Evolutionary conservation across 2,329 filamentous ascomycete species (phyloP).

Genomic region (Fonsecaea pedrosoi): DNA sequence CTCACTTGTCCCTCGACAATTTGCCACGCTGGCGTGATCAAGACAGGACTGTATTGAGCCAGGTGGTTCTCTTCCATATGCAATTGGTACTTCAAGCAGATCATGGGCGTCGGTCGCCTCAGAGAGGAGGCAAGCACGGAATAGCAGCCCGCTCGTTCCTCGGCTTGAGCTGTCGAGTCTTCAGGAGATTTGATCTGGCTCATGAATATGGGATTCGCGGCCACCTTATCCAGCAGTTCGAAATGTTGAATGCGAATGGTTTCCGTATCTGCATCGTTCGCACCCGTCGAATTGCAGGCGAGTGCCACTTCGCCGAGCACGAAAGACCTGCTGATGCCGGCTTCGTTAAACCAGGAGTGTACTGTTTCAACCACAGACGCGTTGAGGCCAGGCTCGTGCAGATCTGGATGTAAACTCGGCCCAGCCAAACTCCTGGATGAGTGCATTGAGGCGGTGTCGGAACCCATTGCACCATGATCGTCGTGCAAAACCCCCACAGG

Average conservation of each 20-base stretch:
- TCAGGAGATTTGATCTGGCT: slow-evolving; percentile 47
- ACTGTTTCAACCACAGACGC: slow-evolving; percentile 90
- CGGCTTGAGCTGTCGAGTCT: slow-evolving; percentile 30
- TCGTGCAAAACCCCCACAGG: slow-evolving; percentile 61
- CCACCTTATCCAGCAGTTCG: slow-evolving; percentile 84
- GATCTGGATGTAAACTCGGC: slow-evolving; percentile 79
- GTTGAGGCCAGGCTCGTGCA: slow-evolving; percentile 79
- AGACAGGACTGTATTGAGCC: slow-evolving; percentile 71
- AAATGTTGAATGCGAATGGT: slow-evolving; percentile 88
- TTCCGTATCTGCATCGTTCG: slow-evolving; percentile 57
- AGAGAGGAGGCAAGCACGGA: slow-evolving; percentile 75
- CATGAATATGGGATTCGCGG: slow-evolving; percentile 90
- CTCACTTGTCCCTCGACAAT: slow-evolving; percentile 84
- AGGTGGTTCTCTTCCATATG: slow-evolving; percentile 69
- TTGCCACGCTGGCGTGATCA: slow-evolving; percentile 80
- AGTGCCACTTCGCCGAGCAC: slow-evolving; percentile 90
- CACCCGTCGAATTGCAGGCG: slow-evolving; percentile 69
- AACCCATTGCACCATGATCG: slow-evolving; percentile 66
- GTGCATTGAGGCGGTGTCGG: slow-evolving; percentile 89
- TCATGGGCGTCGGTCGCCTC: slow-evolving; percentile 66
- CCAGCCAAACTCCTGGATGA: slow-evolving; percentile 76
- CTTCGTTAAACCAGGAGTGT: slow-evolving; percentile 81
- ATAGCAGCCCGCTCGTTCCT: slow-evolving; percentile 76
- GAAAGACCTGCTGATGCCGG: slow-evolving; percentile 71
- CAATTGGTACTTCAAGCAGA: slow-evolving; percentile 92